Percentiles rank a stretch among this genome's conserved stretches.
These are phyloP conservation scores for Aspergillus sp. DNA, from an alignment of 2,329 filamentous ascomycete genomes.

Conservation along the genomic window DNA sequence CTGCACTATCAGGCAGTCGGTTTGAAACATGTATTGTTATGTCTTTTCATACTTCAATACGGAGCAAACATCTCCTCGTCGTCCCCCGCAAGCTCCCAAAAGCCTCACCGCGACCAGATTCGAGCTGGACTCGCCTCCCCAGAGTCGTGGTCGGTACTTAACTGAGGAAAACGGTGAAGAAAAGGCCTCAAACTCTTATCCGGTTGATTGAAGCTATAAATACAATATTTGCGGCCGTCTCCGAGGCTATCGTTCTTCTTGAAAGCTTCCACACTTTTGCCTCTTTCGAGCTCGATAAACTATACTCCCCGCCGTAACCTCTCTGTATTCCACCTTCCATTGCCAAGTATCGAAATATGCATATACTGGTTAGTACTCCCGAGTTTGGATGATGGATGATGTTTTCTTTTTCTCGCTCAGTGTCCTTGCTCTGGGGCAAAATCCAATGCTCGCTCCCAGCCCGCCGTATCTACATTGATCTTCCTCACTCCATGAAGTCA, in stretches of 20 bases:
- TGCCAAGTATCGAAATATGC: conserved; percentile 39
- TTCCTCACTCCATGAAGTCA: conserved; percentile 12
- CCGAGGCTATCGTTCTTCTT: conserved; percentile 1
- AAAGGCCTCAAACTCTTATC: conserved; percentile 11
- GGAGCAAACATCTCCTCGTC: neutral
- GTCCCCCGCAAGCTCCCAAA: conserved; percentile 18
- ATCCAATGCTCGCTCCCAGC: conserved; percentile 7
- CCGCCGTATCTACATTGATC: neutral
- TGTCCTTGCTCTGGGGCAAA: conserved; percentile 15
- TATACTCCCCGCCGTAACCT: conserved; percentile 7
- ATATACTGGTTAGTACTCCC: conserved; percentile 46
- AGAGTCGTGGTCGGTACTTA: conserved; percentile 23
- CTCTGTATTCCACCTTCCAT: neutral
- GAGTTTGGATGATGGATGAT: conserved; percentile 19
- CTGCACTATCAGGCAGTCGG: neutral
- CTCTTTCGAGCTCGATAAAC: conserved; percentile 3
- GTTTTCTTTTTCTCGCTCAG: conserved; percentile 24
- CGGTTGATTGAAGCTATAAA: conserved; percentile 13
- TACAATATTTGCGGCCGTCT: conserved; percentile 12
- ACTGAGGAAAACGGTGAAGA: conserved; percentile 11
- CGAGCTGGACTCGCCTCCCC: conserved; percentile 28
- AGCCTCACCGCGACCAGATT: conserved; percentile 37
- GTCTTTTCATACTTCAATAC: neutral
- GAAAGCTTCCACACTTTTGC: neutral
- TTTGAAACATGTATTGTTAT: neutral